Conservation (phyloP, 2,329 filamentous ascomycete genomes). For the Leptographium lundbergii region DNA sequence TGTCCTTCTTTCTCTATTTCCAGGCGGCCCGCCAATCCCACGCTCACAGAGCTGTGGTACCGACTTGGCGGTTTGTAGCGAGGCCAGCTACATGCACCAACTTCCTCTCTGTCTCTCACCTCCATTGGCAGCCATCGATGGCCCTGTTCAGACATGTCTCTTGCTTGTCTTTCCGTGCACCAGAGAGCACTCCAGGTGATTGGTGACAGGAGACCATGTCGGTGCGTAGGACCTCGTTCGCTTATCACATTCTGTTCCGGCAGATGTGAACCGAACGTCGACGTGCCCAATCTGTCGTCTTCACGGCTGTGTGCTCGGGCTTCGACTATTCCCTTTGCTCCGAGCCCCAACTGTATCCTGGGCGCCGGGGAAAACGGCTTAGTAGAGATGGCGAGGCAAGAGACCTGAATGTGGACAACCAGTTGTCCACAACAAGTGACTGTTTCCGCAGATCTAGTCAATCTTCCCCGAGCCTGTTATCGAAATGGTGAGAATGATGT, state of each 20-base stretch:
- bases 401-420: not conserved
- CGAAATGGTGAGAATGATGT: not conserved
- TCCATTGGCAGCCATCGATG: not conserved
- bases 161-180: not conserved
- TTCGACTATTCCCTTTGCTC: not conserved
- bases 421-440: not conserved
- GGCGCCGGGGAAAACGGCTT: not conserved
- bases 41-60: not conserved
- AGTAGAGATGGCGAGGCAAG: not conserved
- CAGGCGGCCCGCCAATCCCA: constrained; percentile 27
- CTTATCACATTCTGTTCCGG: not conserved
- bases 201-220: not conserved
- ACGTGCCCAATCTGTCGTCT: not conserved
- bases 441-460: not conserved
- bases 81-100: constrained; percentile 2
- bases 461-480: not conserved
- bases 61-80: not conserved
- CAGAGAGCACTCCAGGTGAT: not conserved
- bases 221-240: not conserved
- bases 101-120: not conserved
- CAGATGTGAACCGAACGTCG: not conserved
- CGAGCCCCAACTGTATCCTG: not conserved
- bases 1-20: constrained; percentile 26
- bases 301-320: not conserved
- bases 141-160: not conserved